Percentiles rank a stretch among this genome's conserved stretches.
Evolutionary conservation across 257 asterid genomes (phyloP).

Genomic region (Leonotis leonurus): DNA sequence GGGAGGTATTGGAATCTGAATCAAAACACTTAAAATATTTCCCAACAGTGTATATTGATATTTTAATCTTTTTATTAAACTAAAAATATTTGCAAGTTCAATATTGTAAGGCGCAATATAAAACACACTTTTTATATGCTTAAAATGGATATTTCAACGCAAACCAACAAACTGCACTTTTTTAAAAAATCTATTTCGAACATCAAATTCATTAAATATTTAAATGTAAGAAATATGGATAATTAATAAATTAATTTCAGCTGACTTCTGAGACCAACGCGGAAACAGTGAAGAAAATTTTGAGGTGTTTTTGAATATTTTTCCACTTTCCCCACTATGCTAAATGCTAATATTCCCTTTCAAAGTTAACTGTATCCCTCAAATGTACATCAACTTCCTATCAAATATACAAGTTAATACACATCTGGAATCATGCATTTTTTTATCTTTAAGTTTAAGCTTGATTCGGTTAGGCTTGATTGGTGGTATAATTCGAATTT

Average conservation of each 20-base stretch:
- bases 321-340: slow-evolving; percentile 15
- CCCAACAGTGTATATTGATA: too few species aligned
- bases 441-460: too few species aligned
- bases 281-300: slow-evolving; percentile 15
- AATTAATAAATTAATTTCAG: neutral
- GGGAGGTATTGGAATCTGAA: too few species aligned
- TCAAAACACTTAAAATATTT: too few species aligned
- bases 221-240: too few species aligned
- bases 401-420: neutral
- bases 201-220: neutral
- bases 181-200: neutral
- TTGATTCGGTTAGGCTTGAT: too few species aligned
- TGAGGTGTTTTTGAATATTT: neutral
- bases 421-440: neutral
- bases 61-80: neutral
- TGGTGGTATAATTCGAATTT: too few species aligned
- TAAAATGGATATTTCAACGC: too few species aligned
- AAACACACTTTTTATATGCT: too few species aligned
- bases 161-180: neutral
- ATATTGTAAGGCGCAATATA: too few species aligned
- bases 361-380: neutral
- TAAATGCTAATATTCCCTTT: neutral
- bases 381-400: neutral
- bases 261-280: slow-evolving; percentile 25
- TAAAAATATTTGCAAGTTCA: too few species aligned